Evolutionary conservation across 2,329 filamentous ascomycete species (phyloP).

Genomic region (Arthrinium puccinioides): DNA sequence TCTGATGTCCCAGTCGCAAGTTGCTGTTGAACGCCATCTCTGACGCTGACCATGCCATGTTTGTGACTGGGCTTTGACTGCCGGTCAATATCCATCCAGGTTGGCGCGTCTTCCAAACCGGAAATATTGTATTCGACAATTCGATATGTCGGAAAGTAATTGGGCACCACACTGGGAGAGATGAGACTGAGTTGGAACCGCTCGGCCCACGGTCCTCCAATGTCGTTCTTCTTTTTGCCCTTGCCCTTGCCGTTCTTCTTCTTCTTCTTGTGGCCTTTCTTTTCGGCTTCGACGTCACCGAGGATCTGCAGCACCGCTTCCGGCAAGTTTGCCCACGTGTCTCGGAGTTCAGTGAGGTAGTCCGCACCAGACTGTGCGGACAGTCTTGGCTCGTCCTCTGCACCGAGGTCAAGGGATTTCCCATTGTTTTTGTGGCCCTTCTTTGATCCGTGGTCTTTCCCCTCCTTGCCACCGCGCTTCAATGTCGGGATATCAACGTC

Average conservation of each 20-base stretch:
- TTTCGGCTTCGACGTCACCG: conserved; percentile 12
- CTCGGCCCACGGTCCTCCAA: conserved; percentile 78
- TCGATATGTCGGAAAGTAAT: conserved; percentile 83
- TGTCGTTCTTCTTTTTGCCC: conserved; percentile 52
- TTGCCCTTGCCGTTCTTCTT: conserved; percentile 47
- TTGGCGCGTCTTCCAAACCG: conserved; percentile 53
- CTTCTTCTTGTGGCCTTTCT: conserved; percentile 26
- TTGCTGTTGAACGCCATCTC: not conserved
- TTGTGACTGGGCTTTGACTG: conserved; percentile 9
- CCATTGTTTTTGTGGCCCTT: conserved; percentile 1
- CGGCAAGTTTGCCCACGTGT: conserved; percentile 72
- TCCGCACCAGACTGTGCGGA: conserved; percentile 61
- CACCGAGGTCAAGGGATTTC: not conserved
- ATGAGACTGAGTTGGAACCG: conserved; percentile 77
- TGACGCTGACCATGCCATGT: not conserved
- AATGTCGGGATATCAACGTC: conserved; percentile 57
- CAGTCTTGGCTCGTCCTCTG: conserved; percentile 25
- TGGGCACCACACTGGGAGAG: conserved; percentile 82
- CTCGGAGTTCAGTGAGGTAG: conserved; percentile 72
- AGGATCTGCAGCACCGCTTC: conserved; percentile 29
- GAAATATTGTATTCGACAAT: conserved; percentile 91
- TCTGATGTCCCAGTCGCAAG: conserved; percentile 11
- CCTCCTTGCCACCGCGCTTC: conserved; percentile 24
- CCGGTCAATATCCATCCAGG: conserved; percentile 29
- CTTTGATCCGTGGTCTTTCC: conserved; percentile 17